Evolutionary conservation across 371 early-diverging fungal species (phyloP), one percentile per base, ranked within the genome.

Genomic region (Syncephalastrum racemosum): DNA sequence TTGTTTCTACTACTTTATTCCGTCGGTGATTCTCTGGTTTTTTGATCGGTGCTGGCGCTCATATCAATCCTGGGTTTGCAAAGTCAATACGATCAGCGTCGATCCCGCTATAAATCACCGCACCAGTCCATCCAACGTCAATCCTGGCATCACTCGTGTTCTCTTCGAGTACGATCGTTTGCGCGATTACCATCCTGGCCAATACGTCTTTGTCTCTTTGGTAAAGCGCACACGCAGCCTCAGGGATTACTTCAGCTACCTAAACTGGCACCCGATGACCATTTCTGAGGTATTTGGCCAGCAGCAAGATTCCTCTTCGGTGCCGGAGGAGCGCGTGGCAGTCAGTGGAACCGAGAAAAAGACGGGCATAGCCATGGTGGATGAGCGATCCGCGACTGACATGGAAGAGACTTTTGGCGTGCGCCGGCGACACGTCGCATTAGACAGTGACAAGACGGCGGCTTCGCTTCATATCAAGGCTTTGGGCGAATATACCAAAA

Each of bases 181-280:
- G 13, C 13, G 20, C 4, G 48, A 51, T 15, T 78, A 70, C 54
- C 62, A 61, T 19, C 75, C 79, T 15, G 79, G 79, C 40, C 79
- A 78, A 54, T 78, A 78, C 41, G 67, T 70, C 5, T 78, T 78
- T 44, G 47, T 72, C 14, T 54, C 79, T 0, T 50, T 78, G 41
- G 69, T 64, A 10, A 56, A 58, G 22, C 44, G 47, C 24, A 53
- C 59, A 8, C 27, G 45, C 12, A 31, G 36, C 36, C 5, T 31
- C 10, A 59, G 47, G 5, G 53, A 46, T 4, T 53, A 47, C 20
- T 60, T 58, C 55, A 66, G 63, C 10, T 67, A 62, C 18, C 65
- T 65, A 25, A 70, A 77, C 48, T 77, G 77, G 77, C 77, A 73
- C 48, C 77, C 77, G 1, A 66, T 71, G 53, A 77, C 77, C 12